Percentiles rank a stretch among this genome's conserved stretches.
These are phyloP conservation scores for Nemania sp. DNA, from an alignment of 2,329 filamentous ascomycete species.

Conservation along the genomic window DNA sequence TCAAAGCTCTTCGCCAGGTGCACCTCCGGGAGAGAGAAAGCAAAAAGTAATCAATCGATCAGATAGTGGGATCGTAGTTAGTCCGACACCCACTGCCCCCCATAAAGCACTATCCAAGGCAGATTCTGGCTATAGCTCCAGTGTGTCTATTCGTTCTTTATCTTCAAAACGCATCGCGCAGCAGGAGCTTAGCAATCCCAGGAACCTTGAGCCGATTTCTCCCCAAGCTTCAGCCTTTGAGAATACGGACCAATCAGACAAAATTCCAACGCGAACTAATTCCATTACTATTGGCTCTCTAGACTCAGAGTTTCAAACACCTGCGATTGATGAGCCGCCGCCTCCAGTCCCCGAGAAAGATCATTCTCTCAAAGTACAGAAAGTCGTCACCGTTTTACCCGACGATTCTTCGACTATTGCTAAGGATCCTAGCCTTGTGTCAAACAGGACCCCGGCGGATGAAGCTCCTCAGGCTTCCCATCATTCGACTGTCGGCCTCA, in stretches of 20 bases:
- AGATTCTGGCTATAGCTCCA: conserved; percentile 73
- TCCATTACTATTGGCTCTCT: conserved; percentile 6
- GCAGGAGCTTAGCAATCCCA: conserved; percentile 44
- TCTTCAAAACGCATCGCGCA: conserved; percentile 50
- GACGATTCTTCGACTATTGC: background rate
- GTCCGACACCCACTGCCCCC: conserved; percentile 57
- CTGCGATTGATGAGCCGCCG: conserved; percentile 45
- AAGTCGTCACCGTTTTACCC: background rate
- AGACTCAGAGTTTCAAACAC: conserved; percentile 4
- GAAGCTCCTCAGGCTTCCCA: conserved; percentile 41
- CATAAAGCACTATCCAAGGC: conserved; percentile 65
- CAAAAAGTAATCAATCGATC: conserved; percentile 51
- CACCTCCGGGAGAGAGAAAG: conserved; percentile 40
- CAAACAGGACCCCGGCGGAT: conserved; percentile 6
- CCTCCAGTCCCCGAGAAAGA: conserved; percentile 56
- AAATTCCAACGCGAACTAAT: background rate
- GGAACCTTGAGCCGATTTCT: conserved; percentile 28
- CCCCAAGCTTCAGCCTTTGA: conserved; percentile 5
- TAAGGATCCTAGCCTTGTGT: background rate
- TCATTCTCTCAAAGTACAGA: background rate
- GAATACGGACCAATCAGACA: conserved; percentile 10
- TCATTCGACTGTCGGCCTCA: conserved; percentile 45
- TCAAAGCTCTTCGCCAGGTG: conserved; percentile 39
- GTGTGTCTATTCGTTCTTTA: conserved; percentile 67
- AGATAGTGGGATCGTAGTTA: conserved; percentile 65